A percentile compares a stretch with the other conserved stretches of the same genome.
These are phyloP conservation scores for Pilaira anomala DNA, from an alignment of 192 early-diverging fungal genomes.

Conservation along the genomic window DNA sequence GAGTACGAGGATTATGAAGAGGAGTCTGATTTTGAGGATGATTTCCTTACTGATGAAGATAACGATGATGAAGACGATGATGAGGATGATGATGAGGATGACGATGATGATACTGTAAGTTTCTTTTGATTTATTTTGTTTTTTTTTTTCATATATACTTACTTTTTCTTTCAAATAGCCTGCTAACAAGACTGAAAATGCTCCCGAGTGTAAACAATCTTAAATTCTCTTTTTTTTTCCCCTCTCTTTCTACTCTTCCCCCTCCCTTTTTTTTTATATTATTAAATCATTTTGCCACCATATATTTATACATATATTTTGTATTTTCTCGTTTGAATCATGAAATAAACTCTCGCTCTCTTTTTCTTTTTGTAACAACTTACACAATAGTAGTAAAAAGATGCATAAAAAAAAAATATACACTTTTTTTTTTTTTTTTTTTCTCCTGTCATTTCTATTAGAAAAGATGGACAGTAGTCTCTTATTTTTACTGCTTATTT, in stretches of 20 bases:
- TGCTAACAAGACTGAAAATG: conserved; percentile 50
- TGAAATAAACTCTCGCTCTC: too few relatives aligned
- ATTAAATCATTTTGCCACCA: too few relatives aligned
- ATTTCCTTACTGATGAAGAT: conserved; percentile 61
- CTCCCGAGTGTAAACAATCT: conserved; percentile 57
- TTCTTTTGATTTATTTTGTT: neutral
- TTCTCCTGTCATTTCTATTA: too few relatives aligned
- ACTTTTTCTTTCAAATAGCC: conserved; percentile 26
- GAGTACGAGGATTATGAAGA: conserved; percentile 71
- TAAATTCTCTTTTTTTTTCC: conserved; percentile 22
- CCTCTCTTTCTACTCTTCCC: neutral
- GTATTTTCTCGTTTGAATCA: too few relatives aligned
- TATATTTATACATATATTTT: too few relatives aligned
- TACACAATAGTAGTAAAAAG: too few relatives aligned
- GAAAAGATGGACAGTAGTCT: too few relatives aligned
- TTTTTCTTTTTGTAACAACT: too few relatives aligned
- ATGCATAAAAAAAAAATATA: too few relatives aligned
- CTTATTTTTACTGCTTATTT: too few relatives aligned
- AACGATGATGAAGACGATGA: conserved; percentile 54
- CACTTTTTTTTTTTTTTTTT: too few relatives aligned
- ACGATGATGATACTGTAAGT: conserved; percentile 61
- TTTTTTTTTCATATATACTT: neutral
- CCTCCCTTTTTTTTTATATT: neutral
- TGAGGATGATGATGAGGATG: conserved; percentile 64
- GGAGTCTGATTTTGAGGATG: conserved; percentile 54